Evolutionary conservation across 2,329 filamentous ascomycete species (phyloP).

Genomic region (Pyricularia sp.): DNA sequence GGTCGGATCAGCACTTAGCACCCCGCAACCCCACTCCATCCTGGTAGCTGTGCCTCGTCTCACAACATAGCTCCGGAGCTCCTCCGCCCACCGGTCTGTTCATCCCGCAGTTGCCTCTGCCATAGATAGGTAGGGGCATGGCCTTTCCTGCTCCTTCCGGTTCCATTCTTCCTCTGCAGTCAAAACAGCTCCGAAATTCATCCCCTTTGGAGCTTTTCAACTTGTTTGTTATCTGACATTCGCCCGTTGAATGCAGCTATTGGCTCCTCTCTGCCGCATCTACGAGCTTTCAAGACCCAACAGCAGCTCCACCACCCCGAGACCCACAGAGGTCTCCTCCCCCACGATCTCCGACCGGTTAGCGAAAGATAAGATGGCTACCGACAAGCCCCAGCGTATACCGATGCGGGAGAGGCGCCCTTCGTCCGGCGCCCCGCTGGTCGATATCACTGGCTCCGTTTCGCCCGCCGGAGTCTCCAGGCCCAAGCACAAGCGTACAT

Average conservation of each 20-base stretch:
- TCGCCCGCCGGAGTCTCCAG: slow-evolving; percentile 73
- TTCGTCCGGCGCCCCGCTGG: slow-evolving; percentile 69
- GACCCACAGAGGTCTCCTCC: neutral
- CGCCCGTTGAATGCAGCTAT: neutral
- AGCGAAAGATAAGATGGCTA: neutral
- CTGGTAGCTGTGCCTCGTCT: neutral
- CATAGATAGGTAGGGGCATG: neutral
- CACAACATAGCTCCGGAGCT: neutral
- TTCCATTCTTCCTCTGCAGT: neutral
- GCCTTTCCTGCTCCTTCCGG: neutral
- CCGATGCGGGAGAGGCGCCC: slow-evolving; percentile 63
- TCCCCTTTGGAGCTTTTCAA: neutral
- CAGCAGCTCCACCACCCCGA: neutral
- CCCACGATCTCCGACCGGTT: neutral
- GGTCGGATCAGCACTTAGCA: neutral
- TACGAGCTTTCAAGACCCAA: neutral
- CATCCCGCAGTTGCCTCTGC: neutral
- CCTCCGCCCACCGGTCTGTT: neutral
- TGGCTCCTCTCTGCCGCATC: neutral
- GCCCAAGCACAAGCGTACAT: slow-evolving; percentile 95
- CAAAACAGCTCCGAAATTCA: neutral
- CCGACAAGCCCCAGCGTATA: slow-evolving; percentile 13
- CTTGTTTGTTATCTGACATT: neutral
- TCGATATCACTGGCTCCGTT: slow-evolving; percentile 74
- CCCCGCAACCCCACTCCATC: neutral